Base-by-base conservation (phyloP, 108 stramenopile genomes). In the Cylindrotheca closterium region DNA sequence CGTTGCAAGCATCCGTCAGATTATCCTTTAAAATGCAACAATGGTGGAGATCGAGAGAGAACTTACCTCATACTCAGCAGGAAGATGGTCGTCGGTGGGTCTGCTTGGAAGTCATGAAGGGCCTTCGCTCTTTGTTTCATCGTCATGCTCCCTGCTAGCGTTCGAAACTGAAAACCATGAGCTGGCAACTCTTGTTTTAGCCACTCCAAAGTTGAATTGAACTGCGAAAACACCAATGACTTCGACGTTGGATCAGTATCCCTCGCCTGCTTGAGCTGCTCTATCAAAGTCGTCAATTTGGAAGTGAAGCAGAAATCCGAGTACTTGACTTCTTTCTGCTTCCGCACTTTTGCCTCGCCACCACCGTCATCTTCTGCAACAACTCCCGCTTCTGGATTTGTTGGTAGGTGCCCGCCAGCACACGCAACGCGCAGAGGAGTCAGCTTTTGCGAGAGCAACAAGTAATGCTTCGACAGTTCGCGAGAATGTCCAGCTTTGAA, bases 141-240 rank as follows among this genome's bases (percentile, higher is more conserved):
- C 21, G 69, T 53, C 78, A 79, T 81, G 34, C 66, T 51, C 3
- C 79, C 80, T 18, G 47, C 50, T 10, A 87, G 57, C 31, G 74
- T 68, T 30, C 78, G 34, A 58, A 74, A 80, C 27, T 62, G 50
- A 30, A 82, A 70, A 28, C 81, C 81, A 33, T 82, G 53, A 55
- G 67, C 63, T 2, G 79, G 76, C 17, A 87, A 67, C 55, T 73
- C 70, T 10, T 33, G 12, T 50, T 75, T 33, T 18, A 87, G 63
- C 33, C 51, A 79, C 23, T 68, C 45, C 4, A 84, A 30, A 2
- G 82, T 75, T 0, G 65, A 47, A 12, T 32, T 21, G 45, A 74
- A 83, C 55, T 87, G 85, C 37, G 79, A 76, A 50, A 81, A 85
- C 1, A 85, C 72, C 23, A 86, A 60, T 25, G 49, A 51, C 75